These are phyloP conservation scores for Agrocybe pediades DNA, from an alignment of 768 basidiomycete genomes.

Conservation along the genomic window DNA sequence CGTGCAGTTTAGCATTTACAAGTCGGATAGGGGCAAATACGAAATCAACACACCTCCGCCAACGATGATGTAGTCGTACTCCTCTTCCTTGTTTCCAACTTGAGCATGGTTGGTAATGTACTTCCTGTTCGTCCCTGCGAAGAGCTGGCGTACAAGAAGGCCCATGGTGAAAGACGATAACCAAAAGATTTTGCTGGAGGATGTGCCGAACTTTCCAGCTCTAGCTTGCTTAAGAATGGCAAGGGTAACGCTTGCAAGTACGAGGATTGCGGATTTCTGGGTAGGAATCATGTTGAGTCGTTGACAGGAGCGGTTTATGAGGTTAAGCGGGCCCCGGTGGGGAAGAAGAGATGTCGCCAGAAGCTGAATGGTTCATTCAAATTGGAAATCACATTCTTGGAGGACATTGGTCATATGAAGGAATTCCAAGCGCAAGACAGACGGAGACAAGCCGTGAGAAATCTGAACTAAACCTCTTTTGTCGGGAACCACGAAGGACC, in stretches of 20 bases:
- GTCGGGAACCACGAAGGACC: too few relatives aligned
- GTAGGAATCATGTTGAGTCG: not conserved
- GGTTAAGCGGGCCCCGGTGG: not conserved
- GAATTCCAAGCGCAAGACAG: too few relatives aligned
- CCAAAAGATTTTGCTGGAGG: slow-evolving; percentile 15
- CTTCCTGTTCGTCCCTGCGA: slow-evolving; percentile 19
- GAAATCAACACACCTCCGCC: slow-evolving; percentile 46
- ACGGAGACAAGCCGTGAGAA: not conserved
- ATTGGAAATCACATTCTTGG: slow-evolving; percentile 2
- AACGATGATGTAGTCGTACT: slow-evolving; percentile 54
- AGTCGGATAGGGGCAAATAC: not conserved
- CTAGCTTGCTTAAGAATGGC: slow-evolving; percentile 7
- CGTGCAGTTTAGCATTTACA: slow-evolving; percentile 7
- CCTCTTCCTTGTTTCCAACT: slow-evolving; percentile 24
- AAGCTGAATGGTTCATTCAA: not conserved
- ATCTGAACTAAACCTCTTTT: too few relatives aligned
- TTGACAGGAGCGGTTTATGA: slow-evolving; percentile 1
- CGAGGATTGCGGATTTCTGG: slow-evolving; percentile 2
- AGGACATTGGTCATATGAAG: too few relatives aligned
- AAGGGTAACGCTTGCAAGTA: slow-evolving; percentile 14
- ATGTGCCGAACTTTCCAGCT: slow-evolving; percentile 7
- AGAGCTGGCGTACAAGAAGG: slow-evolving; percentile 19
- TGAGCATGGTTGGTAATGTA: slow-evolving; percentile 25
- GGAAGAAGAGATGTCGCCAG: not conserved
- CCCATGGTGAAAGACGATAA: slow-evolving; percentile 22